Evolutionary conservation across 345 rosid species (phyloP).

Genomic region (Syzygium oleosum): DNA sequence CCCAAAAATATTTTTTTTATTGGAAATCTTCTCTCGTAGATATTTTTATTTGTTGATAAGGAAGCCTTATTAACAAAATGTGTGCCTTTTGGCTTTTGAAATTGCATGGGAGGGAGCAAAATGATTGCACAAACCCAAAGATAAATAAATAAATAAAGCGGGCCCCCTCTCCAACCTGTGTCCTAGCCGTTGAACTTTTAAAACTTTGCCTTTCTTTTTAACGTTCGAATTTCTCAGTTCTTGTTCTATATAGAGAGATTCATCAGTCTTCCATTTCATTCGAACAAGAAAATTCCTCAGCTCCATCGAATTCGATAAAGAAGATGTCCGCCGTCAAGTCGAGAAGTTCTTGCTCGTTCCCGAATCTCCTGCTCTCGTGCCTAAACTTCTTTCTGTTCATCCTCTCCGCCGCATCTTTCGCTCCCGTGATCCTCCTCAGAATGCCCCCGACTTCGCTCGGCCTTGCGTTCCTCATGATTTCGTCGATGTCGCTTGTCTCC

Average conservation of each 20-base stretch:
- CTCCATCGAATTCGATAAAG: not conserved
- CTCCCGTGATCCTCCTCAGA: conserved; percentile 39
- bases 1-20: no score
- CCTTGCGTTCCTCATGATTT: conserved; percentile 33
- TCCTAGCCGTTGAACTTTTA: not conserved
- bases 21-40: not conserved
- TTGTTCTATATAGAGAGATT: not conserved
- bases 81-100: not conserved
- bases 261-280: not conserved
- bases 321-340: conserved; percentile 30
- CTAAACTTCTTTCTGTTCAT: conserved; percentile 27
- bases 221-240: not conserved
- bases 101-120: not conserved
- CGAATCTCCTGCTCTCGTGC: conserved; percentile 41
- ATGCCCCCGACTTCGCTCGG: conserved; percentile 54
- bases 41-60: not conserved
- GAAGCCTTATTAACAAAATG: not conserved
- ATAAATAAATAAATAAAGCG: not conserved
- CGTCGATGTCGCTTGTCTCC: conserved; percentile 38
- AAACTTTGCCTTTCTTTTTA: not conserved
- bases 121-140: no score
- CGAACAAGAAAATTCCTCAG: not conserved
- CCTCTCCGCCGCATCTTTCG: conserved; percentile 39
- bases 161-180: not conserved
- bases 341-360: conserved; percentile 49